A percentile compares a stretch with the other conserved stretches of the same genome.
Evolutionary conservation across 345 rosid genomes (phyloP).

Genomic region (Rubroshorea leprosula): DNA sequence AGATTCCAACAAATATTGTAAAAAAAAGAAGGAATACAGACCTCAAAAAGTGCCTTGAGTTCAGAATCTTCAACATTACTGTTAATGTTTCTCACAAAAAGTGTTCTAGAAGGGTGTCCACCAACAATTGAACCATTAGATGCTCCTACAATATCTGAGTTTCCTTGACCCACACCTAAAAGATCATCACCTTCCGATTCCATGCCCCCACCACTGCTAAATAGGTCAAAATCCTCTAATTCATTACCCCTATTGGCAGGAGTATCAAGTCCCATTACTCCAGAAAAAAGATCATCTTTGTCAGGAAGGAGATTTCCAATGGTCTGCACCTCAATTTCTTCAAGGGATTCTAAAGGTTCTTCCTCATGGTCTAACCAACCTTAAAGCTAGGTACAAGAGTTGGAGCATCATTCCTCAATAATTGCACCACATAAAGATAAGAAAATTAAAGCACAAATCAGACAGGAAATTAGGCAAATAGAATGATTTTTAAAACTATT

Average conservation of each 20-base stretch:
- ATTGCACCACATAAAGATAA: constrained; percentile 43
- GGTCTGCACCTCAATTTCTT: constrained; percentile 86
- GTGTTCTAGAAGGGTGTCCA: constrained; percentile 69
- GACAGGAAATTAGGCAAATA: neutral
- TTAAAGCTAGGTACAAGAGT: constrained; percentile 36
- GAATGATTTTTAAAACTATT: neutral
- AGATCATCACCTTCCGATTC: constrained; percentile 73
- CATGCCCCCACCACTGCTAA: constrained; percentile 91
- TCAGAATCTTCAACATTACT: constrained; percentile 69
- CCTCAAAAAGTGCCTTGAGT: constrained; percentile 71
- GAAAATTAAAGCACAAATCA: constrained; percentile 7
- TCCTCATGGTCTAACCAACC: constrained; percentile 40
- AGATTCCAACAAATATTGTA: constrained; percentile 5
- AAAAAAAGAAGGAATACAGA: constrained; percentile 21
- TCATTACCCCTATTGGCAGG: constrained; percentile 51
- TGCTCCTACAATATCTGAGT: constrained; percentile 32
- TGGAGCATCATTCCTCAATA: constrained; percentile 40
- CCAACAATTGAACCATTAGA: constrained; percentile 38
- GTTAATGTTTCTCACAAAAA: constrained; percentile 65
- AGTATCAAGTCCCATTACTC: constrained; percentile 49
- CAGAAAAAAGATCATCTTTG: constrained; percentile 88
- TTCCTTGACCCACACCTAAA: constrained; percentile 28
- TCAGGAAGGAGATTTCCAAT: constrained; percentile 90
- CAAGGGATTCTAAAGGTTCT: constrained; percentile 61
- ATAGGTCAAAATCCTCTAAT: constrained; percentile 77